Base-by-base conservation (phyloP, 2,329 filamentous ascomycete genomes). In the Aspergillus hortae region DNA sequence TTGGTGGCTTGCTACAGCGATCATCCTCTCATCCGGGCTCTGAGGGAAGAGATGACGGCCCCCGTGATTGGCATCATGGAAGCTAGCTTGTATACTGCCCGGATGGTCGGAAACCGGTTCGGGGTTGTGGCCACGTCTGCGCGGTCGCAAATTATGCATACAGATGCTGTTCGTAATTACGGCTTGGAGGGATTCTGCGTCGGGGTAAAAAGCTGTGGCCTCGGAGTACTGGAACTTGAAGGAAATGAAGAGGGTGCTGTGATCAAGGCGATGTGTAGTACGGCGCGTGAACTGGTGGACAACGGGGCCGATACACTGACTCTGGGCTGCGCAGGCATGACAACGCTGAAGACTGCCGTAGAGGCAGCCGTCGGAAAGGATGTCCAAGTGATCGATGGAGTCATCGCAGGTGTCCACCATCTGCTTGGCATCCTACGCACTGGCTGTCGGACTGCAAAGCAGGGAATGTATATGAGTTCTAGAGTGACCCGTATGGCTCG, bases 41-140 rank as follows among this genome's bases (percentile, higher is more conserved):
- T 80, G 30, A 67, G 75, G 1, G 77, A 80, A 56, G 76, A 78
- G 48, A 68, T 75, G 40, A 53, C 61, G 2, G 64, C 75, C 44
- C 77, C 77, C 0, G 65, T 74, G 4, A 72, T 79, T 2, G 77
- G 78, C 3, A 79, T 80, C 51, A 79, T 80, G 75, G 77, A 80
- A 60, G 76, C 77, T 1, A 70, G 64, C 4, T 65, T 80, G 2
- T 80, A 82, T 56, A 68, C 76, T 5, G 74, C 77, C 5, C 63
- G 77, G 6, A 80, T 78, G 50, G 67, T 81, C 2, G 79, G 79
- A 2, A 69, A 71, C 5, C 61, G 69, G 2, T 74, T 79, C 40
- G 77, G 77, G 1, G 67, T 79, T 17, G 64, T 77, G 4, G 74
- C 74, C 1, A 77, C 75, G 1, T 67, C 65, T 2, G 56, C 65